Base-by-base conservation (phyloP, 768 basidiomycete species). In the Cubamyces lactineus region DNA sequence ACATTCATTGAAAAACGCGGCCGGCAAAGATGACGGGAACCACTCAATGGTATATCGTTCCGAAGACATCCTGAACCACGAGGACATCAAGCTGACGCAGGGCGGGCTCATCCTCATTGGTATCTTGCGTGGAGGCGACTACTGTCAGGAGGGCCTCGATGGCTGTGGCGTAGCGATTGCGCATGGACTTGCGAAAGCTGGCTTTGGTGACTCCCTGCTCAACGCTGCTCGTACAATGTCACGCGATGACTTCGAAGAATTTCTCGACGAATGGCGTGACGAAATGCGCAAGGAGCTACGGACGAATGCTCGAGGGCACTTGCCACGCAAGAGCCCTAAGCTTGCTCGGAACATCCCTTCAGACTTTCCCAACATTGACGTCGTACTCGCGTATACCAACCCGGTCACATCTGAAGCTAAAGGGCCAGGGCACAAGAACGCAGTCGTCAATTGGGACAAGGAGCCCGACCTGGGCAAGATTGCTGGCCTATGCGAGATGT, bases 51-150 rank as follows among this genome's bases (percentile, higher is more conserved):
- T 78, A 0, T 84, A 79, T 65, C 69, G 66, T 8, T 69, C 80
- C 1, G 66, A 70, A 0, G 69, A 76, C 53, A 70, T 86, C 63
- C 66, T 74, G 47, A 79, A 78, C 79, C 68, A 88, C 64, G 70
- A 77, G 12, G 74, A 78, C 1, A 72, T 84, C 46, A 65, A 84
- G 19, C 86, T 89, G 34, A 88, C 77, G 21, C 73, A 75, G 28
- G 74, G 86, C 28, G 92, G 93, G 2, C 79, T 92, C 67, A 88
- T 95, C 53, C 84, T 96, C 24, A 88, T 95, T 45, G 94, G 87
- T 2, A 79, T 96, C 1, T 79, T 95, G 68, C 86, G 86, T n/a
- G 95, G 95, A 0, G 95, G 95, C 0, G 95, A 98, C 73, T 98
- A 97, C 67, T 83, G 91, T 54, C 84, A 85, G 51, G 88, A 80